phyloP scores from a whole-genome alignment of 75 land plant genomes.

The Pinus tabuliformis region DNA sequence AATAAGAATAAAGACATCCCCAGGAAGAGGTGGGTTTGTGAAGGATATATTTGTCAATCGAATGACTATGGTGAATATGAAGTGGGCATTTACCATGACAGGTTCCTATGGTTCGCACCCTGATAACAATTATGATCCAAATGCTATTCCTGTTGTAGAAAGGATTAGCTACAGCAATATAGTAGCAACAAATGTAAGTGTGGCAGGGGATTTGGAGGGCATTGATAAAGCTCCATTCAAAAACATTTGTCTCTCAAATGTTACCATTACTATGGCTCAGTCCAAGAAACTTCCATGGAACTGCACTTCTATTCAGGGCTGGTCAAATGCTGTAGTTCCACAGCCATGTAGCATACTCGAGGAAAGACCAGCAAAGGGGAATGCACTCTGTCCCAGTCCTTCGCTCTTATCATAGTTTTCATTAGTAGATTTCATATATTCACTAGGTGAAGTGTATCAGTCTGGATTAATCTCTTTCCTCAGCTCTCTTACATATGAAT shows the following conservation, averaged over 20 bases:
- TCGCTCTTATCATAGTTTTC: neutral
- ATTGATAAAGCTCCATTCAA: constrained; percentile 52
- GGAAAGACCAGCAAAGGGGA: constrained; percentile 1
- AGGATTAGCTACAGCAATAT: constrained; percentile 58
- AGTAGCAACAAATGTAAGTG: constrained; percentile 58
- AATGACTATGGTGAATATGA: constrained; percentile 57
- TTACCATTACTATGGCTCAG: constrained; percentile 39
- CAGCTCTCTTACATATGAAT: too few species aligned
- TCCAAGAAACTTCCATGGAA: constrained; percentile 47
- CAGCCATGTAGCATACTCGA: constrained; percentile 23
- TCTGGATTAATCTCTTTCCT: too few species aligned
- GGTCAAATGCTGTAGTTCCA: constrained; percentile 29
- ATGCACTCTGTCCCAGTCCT: neutral
- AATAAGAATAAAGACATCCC: constrained; percentile 59
- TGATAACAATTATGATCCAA: constrained; percentile 56
- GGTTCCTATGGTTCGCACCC: constrained; percentile 68
- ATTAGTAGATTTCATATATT: too few species aligned
- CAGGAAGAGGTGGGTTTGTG: constrained; percentile 63
- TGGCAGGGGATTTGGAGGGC: constrained; percentile 68
- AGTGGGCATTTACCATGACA: constrained; percentile 50
- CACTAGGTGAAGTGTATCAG: too few species aligned
- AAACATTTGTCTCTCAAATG: constrained; percentile 64
- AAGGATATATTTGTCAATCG: constrained; percentile 43
- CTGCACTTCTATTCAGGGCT: constrained; percentile 42
- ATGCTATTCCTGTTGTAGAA: constrained; percentile 64